phyloP scores from a whole-genome alignment of 257 asterid genomes.

The Parsonsia alboflavescens region DNA sequence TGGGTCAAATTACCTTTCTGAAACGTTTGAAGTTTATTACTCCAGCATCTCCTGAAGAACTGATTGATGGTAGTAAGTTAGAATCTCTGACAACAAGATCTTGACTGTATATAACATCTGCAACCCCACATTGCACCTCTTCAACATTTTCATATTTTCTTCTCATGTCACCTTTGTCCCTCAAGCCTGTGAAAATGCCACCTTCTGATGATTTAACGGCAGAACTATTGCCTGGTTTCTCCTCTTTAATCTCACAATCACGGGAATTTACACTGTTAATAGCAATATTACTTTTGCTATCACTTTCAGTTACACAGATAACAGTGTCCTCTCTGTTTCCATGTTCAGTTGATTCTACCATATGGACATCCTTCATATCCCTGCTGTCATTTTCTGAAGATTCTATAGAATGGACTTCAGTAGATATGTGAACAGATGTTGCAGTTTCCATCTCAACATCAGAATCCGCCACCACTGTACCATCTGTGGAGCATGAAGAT shows the following conservation, averaged over 20 bases:
- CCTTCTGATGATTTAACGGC: constrained; percentile 20
- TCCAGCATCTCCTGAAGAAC: constrained; percentile 27
- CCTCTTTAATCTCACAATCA: constrained; percentile 31
- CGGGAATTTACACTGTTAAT: constrained; percentile 16
- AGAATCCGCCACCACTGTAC: constrained; percentile 94
- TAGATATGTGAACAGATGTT: constrained; percentile 40
- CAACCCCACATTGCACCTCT: constrained; percentile 45
- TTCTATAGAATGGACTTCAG: constrained; percentile 30
- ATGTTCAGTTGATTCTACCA: constrained; percentile 28
- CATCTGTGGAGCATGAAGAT: constrained; percentile 96
- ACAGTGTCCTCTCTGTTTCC: constrained; percentile 26
- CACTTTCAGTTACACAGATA: constrained; percentile 26
- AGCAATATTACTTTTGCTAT: constrained; percentile 29
- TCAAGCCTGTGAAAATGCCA: constrained; percentile 21
- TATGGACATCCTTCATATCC: constrained; percentile 24
- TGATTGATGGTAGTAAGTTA: constrained; percentile 25
- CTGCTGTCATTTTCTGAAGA: constrained; percentile 44
- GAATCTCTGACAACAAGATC: constrained; percentile 60
- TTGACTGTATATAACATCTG: constrained; percentile 76
- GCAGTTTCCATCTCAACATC: constrained; percentile 78
- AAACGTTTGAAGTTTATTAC: constrained; percentile 70
- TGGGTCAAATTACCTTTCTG: constrained; percentile 55
- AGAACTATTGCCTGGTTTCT: constrained; percentile 29
- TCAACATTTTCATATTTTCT: constrained; percentile 33
- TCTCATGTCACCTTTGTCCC: constrained; percentile 28